phyloP scores from a whole-genome alignment of 129 eudicot species.

The Centella asiatica region DNA sequence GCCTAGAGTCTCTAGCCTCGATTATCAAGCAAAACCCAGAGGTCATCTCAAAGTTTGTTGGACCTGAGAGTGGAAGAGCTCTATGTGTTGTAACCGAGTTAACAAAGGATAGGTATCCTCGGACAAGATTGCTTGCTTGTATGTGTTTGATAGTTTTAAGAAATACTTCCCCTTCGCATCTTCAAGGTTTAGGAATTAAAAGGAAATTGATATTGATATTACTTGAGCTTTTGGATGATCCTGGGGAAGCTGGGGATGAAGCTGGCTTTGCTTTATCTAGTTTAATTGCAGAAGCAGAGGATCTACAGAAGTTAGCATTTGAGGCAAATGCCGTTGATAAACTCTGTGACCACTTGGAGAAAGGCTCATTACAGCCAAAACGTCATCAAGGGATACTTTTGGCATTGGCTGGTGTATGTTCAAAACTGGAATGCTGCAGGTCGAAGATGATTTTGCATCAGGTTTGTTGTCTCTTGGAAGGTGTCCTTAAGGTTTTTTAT shows the following conservation, averaged over 20 bases:
- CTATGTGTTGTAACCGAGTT: constrained; percentile 50
- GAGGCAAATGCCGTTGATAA: constrained; percentile 58
- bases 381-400: constrained; percentile 69
- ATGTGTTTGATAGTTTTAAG: constrained; percentile 56
- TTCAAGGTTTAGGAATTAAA: constrained; percentile 53
- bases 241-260: constrained; percentile 95
- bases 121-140: constrained; percentile 86
- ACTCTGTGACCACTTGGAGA: constrained; percentile 46
- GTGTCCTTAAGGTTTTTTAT: background rate
- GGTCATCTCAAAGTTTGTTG: constrained; percentile 55
- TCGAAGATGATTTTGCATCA: constrained; percentile 49
- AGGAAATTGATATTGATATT: constrained; percentile 57
- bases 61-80: constrained; percentile 66
- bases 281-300: constrained; percentile 59
- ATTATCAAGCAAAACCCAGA: constrained; percentile 59
- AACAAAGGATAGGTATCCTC: constrained; percentile 59
- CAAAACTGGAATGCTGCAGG: constrained; percentile 79
- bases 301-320: constrained; percentile 66
- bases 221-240: constrained; percentile 88
- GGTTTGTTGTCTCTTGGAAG: constrained; percentile 39
- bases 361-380: constrained; percentile 40
- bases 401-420: constrained; percentile 64
- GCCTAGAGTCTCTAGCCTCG: constrained; percentile 80
- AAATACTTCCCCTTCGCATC: constrained; percentile 47
- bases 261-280: constrained; percentile 74